Base-by-base conservation (phyloP, 1,139 yeast species). In the Kodamaea sp. region DNA sequence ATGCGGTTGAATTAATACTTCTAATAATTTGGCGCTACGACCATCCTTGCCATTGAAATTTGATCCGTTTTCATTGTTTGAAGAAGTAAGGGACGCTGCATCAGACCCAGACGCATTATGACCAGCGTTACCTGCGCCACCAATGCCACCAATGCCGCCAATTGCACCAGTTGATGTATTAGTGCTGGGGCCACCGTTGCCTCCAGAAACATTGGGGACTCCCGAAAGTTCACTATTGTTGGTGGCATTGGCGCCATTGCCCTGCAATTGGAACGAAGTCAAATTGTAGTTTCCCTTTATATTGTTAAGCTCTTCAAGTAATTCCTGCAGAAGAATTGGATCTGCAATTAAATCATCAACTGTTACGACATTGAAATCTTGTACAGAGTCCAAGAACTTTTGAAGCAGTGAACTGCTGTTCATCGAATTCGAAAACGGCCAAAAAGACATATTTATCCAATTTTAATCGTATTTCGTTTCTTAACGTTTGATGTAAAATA, bases 401-500 rank as follows among this genome's bases (percentile, higher is more conserved):
- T 67, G 75, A 43, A 70, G 66, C 43, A 55, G 67, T 49, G 66
- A 65, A 49, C 67, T 68, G 53, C 50, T 64, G 50, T 60, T 65
- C 48, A 66, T 57, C 15, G 73, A 55, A 40, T 63, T 70, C 34
- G 72, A 56, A 49, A 71, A 71, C 32, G 77, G 77, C 77, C 77
- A 71, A 48, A 71, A 71, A 32, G 77, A 71, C 77, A 71, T 71
- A 38, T 31, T 44, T 27, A 26, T 26, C 26, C 10, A n/a, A 3
- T 26, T 30, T 4, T 15, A 15, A 15, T 15, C 20, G 20, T 15
- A 15, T 15, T 15, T 15, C 20, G 20, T 15, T 15, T 4, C 20
- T 15, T 15, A 15, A 15, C 20, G 3, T 15, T 15, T 15, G 20
- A 15, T 15, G 4, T 15, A 4, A 15, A 15, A 4, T 15, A 15